Evolutionary conservation across 129 eudicot species (phyloP).

Genomic region (Calendula officinalis): DNA sequence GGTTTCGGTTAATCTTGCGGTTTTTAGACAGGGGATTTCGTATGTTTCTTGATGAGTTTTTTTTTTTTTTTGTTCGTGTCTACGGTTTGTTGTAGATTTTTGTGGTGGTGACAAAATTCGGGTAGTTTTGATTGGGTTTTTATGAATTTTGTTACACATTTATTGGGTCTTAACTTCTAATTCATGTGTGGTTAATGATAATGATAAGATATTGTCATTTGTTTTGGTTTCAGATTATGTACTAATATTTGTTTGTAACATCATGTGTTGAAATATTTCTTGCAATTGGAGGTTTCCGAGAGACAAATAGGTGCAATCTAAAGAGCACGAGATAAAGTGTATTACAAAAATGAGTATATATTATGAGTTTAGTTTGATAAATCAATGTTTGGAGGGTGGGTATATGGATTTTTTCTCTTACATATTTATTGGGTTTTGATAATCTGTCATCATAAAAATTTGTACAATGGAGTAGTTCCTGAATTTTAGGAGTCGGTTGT

Average conservation of each 20-base stretch:
- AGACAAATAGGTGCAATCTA: conserved; percentile 61
- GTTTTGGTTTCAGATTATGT: neutral
- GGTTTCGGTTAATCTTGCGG: conserved; percentile 58
- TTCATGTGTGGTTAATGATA: conserved; percentile 7
- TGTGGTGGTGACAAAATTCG: conserved; percentile 25
- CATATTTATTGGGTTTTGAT: no score
- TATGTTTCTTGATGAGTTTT: conserved; percentile 59
- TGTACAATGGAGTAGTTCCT: no score
- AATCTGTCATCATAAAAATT: no score
- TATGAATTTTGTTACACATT: neutral
- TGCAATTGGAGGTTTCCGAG: conserved; percentile 36
- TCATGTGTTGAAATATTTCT: neutral
- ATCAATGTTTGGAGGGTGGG: no score
- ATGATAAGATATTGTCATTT: conserved; percentile 2
- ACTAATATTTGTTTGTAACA: neutral
- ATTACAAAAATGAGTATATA: no score
- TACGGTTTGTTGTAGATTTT: conserved; percentile 20
- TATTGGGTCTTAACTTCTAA: conserved; percentile 2
- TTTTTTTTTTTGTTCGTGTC: conserved; percentile 15
- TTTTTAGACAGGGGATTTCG: conserved; percentile 71
- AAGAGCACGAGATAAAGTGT: conserved; percentile 33
- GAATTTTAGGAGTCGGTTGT: no score
- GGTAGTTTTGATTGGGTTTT: conserved; percentile 1
- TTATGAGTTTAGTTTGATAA: no score
- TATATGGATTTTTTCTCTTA: no score